Evolutionary conservation across 139 green algal genomes (phyloP).

Genomic region (Chlamydomonas sp.): DNA sequence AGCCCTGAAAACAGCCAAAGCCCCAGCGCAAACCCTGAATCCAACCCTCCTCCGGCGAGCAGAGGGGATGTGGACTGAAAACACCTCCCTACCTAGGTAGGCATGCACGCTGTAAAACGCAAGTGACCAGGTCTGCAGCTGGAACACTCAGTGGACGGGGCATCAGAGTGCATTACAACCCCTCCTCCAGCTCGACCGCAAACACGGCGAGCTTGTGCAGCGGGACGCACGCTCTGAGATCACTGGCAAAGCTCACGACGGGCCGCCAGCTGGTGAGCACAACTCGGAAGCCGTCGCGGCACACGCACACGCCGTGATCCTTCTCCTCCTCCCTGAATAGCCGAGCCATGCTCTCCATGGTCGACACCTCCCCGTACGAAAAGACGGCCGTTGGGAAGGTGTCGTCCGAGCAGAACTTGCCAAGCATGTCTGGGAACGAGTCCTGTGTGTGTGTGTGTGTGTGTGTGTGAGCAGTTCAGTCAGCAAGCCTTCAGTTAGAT

Average conservation of each 20-base stretch:
- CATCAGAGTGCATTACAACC: no score
- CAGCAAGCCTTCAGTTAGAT: no score
- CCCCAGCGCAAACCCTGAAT: no score
- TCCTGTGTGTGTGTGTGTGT: background rate
- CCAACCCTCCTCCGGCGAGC: no score
- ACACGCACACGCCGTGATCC: background rate
- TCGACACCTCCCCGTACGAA: background rate
- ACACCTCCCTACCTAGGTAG: no score
- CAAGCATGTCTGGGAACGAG: background rate
- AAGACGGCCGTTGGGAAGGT: background rate
- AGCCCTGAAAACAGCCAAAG: no score
- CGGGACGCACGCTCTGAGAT: background rate
- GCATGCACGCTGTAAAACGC: no score
- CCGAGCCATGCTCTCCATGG: background rate
- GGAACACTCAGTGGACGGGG: no score
- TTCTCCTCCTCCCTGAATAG: conserved; percentile 9
- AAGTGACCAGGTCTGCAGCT: no score
- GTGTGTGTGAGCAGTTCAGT: background rate
- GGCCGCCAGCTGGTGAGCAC: conserved; percentile 1
- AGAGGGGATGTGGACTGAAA: no score
- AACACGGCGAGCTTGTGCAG: background rate
- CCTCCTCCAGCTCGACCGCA: no score
- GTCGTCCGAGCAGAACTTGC: background rate
- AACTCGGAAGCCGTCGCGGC: background rate
- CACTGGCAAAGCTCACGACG: background rate